Conservation (phyloP, 2,329 filamentous ascomycete genomes). For the Cadophora luteo-olivacea region DNA sequence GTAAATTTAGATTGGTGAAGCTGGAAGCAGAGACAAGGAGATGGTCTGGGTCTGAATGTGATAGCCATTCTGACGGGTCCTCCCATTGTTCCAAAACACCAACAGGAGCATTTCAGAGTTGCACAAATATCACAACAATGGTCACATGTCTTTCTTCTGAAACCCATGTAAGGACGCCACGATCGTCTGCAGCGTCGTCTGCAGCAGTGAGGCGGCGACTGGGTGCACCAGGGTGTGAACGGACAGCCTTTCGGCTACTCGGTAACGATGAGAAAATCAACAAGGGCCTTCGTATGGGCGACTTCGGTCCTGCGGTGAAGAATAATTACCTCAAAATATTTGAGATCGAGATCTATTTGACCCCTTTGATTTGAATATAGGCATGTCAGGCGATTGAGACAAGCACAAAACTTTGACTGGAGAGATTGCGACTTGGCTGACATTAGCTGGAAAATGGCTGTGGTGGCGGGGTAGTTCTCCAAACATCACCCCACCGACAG, state of each 20-base stretch:
- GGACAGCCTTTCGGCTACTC: constrained; percentile 19
- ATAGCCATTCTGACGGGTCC: constrained; percentile 27
- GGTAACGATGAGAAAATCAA: constrained; percentile 12
- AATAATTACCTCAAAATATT: neutral
- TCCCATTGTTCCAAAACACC: constrained; percentile 21
- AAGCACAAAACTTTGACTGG: no score
- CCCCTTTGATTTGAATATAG: neutral
- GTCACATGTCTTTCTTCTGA: constrained; percentile 21
- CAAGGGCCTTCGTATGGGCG: constrained; percentile 16
- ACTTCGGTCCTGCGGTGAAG: constrained; percentile 15
- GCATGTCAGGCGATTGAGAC: neutral
- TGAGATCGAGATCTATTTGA: neutral
- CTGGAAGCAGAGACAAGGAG: neutral
- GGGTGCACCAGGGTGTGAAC: constrained; percentile 15
- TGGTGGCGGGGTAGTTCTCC: neutral
- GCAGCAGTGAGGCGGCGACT: constrained; percentile 16
- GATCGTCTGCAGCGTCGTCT: constrained; percentile 12
- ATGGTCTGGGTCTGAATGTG: constrained; percentile 15
- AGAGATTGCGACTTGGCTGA: no score
- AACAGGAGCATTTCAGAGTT: constrained; percentile 14
- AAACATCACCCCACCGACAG: neutral
- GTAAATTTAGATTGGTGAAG: constrained; percentile 15
- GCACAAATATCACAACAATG: constrained; percentile 19
- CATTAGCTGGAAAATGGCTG: neutral
- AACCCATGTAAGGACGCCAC: constrained; percentile 20